Evolutionary conservation across 176 grass and related monocot species (phyloP).

Genomic region (Urochloa ruziziensis): DNA sequence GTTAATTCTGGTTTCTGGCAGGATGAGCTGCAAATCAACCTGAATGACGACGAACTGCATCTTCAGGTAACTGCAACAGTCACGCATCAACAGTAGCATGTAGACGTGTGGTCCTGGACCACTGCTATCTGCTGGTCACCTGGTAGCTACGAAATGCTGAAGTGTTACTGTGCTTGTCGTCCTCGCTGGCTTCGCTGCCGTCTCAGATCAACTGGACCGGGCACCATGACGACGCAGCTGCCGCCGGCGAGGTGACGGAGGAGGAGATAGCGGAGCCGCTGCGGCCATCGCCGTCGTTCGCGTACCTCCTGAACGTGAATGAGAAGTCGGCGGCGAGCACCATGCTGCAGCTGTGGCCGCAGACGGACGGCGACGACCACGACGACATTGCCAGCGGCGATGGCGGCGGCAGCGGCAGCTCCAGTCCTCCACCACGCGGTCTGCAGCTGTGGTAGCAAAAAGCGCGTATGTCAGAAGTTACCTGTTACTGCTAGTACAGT

Average conservation of each 20-base stretch:
- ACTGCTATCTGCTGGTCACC: no score
- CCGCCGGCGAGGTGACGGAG: neutral
- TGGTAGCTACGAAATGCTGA: no score
- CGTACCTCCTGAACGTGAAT: conserved; percentile 11
- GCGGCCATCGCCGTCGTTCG: conserved; percentile 19
- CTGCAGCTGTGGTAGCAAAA: conserved; percentile 48
- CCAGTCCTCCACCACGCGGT: neutral
- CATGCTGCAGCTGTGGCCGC: conserved; percentile 48
- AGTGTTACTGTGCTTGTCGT: neutral
- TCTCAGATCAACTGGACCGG: neutral
- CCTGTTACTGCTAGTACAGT: neutral
- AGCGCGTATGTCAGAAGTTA: neutral
- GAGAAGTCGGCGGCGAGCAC: conserved; percentile 30
- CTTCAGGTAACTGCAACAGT: no score
- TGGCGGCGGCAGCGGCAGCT: neutral
- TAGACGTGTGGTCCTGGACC: no score
- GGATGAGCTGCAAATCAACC: no score
- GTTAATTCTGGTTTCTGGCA: no score
- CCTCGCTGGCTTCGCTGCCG: neutral
- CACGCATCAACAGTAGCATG: no score
- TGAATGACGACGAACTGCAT: no score
- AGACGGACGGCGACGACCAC: neutral
- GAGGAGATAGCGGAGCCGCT: neutral
- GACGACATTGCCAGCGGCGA: neutral
- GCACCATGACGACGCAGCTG: neutral